Conservation (phyloP, 768 basidiomycete genomes). For the Mycena sanguinolenta region DNA sequence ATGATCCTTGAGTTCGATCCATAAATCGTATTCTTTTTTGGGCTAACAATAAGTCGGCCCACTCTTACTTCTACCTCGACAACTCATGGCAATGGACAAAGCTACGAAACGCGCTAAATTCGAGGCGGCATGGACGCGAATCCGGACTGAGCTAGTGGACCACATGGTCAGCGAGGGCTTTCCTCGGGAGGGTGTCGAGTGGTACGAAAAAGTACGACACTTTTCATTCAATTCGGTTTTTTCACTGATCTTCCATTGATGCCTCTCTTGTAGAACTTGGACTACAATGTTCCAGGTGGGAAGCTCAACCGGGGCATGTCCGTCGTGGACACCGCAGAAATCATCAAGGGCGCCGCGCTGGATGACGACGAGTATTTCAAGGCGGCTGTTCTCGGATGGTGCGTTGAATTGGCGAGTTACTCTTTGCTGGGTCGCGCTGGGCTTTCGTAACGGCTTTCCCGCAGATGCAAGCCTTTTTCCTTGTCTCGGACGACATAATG, state of each 20-base stretch:
- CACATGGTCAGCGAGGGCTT: conserved; percentile 79
- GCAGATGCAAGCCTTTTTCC: conserved; percentile 97
- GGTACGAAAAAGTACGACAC: conserved; percentile 79
- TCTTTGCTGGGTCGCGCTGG: neutral
- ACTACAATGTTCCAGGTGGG: conserved; percentile 96
- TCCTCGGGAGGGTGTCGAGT: conserved; percentile 86
- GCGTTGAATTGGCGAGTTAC: conserved; percentile 88
- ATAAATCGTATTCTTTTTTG: neutral
- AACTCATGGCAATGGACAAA: conserved; percentile 38
- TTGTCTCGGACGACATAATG: conserved; percentile 98
- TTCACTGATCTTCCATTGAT: neutral
- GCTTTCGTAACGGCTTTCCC: neutral
- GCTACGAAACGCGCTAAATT: conserved; percentile 67
- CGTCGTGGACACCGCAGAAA: conserved; percentile 93
- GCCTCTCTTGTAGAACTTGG: conserved; percentile 77
- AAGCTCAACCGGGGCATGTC: conserved; percentile 98
- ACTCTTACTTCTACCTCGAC: neutral
- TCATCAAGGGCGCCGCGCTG: conserved; percentile 79
- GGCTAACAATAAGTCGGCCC: conserved; percentile 8
- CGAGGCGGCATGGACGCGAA: conserved; percentile 75
- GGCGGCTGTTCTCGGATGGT: conserved; percentile 93
- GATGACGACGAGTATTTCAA: conserved; percentile 90
- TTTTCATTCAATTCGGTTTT: neutral
- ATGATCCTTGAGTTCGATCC: neutral
- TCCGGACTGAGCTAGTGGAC: conserved; percentile 83